Conservation (phyloP, 805 yeast genomes). For the Saccharomyces kudriavzevii region DNA sequence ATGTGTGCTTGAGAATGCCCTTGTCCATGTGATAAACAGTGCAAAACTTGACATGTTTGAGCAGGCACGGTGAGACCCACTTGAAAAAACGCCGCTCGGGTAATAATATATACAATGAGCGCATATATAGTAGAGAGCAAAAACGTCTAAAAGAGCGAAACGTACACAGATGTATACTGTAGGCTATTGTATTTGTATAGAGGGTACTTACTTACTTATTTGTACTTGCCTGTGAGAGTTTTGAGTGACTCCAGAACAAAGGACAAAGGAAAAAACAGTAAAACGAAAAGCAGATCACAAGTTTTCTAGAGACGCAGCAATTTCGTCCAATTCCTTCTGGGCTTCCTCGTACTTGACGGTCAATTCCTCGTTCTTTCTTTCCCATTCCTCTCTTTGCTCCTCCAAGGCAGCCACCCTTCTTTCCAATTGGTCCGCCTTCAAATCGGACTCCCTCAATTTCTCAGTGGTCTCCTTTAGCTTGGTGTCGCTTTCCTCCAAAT, state of each 20-base stretch:
- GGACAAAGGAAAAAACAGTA: neutral
- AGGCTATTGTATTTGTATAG: neutral
- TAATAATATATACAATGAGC: neutral
- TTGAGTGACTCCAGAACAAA: neutral
- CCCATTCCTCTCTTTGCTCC: constrained; percentile 82
- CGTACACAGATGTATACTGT: neutral
- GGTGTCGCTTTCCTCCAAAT: constrained; percentile 71
- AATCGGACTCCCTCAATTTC: constrained; percentile 85
- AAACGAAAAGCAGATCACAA: constrained; percentile 11
- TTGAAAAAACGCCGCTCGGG: neutral
- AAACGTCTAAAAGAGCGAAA: neutral
- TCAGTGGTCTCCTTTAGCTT: constrained; percentile 85
- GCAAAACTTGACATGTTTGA: neutral
- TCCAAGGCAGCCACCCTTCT: constrained; percentile 86
- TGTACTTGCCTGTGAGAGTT: neutral
- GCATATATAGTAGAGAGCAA: neutral
- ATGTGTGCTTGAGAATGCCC: neutral
- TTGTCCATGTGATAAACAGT: neutral
- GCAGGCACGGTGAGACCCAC: neutral
- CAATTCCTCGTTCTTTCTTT: constrained; percentile 80
- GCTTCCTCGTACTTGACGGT: constrained; percentile 70
- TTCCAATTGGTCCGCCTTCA: constrained; percentile 90
- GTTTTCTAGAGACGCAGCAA: constrained; percentile 81
- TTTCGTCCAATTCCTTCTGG: constrained; percentile 87
- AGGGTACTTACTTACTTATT: neutral